Conservation (phyloP, 2,329 filamentous ascomycete species). For the Aspergillus sp. region DNA sequence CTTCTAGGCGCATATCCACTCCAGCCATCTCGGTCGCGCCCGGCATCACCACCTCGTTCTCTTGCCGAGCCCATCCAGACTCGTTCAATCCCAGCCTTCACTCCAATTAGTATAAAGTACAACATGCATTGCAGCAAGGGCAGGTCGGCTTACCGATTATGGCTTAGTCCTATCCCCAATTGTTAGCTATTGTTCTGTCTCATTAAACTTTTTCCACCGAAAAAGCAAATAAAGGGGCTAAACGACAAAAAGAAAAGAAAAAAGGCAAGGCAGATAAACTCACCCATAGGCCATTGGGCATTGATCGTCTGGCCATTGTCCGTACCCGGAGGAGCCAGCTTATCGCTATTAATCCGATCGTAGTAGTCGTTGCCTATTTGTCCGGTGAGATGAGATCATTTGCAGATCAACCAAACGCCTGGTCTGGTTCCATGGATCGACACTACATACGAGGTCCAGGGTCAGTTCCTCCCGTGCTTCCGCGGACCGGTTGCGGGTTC, state of each 20-base stretch:
- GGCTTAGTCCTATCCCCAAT: constrained; percentile 39
- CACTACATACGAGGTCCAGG: constrained; percentile 50
- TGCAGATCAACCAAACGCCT: neutral
- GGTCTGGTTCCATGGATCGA: neutral
- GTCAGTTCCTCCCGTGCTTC: constrained; percentile 52
- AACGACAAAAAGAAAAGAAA: neutral
- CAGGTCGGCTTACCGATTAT: constrained; percentile 41
- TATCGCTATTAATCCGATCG: constrained; percentile 57
- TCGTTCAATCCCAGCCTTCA: constrained; percentile 44
- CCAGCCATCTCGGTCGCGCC: constrained; percentile 55
- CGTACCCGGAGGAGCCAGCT: constrained; percentile 56
- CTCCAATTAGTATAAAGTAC: neutral
- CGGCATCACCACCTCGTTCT: constrained; percentile 56
- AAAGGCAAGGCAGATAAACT: neutral
- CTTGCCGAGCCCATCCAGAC: constrained; percentile 58
- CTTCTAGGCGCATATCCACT: constrained; percentile 61
- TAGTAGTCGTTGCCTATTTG: constrained; percentile 49
- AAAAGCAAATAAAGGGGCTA: no score
- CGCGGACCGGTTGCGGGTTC: constrained; percentile 59
- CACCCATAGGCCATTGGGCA: constrained; percentile 58
- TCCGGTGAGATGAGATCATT: neutral
- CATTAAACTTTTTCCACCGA: neutral
- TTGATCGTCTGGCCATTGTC: constrained; percentile 46
- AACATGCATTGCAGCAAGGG: neutral
- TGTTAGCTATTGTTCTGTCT: constrained; percentile 9